Evolutionary conservation across 2,329 filamentous ascomycete species (phyloP).

Genomic region (Neonectria punicea): DNA sequence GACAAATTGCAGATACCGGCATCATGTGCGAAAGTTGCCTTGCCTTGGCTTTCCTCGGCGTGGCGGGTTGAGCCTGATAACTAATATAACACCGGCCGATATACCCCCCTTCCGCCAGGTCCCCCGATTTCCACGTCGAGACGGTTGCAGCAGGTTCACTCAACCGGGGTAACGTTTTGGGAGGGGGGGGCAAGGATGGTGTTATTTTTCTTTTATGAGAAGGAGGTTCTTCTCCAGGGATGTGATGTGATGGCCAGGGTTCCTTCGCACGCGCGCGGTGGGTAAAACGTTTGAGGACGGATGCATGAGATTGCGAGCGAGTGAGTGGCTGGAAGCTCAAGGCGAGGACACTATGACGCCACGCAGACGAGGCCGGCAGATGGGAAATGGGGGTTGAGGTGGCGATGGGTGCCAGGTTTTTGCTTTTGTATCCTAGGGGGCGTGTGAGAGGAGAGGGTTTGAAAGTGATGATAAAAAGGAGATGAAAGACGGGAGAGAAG

Average conservation of each 20-base stretch:
- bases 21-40: not conserved
- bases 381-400: no score
- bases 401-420: no score
- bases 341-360: no score
- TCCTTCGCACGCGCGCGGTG: not conserved
- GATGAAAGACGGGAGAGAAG: not conserved
- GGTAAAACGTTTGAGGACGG: not conserved
- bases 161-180: not conserved
- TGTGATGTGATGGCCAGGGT: no score
- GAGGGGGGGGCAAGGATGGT: no score
- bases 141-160: not conserved
- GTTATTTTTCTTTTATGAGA: no score
- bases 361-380: no score
- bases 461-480: no score
- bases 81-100: not conserved
- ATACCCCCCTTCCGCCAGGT: constrained; percentile 8
- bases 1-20: no score
- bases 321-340: no score
- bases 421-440: not conserved
- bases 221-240: no score
- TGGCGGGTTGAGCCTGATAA: not conserved
- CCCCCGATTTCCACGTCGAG: constrained; percentile 18
- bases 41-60: not conserved
- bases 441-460: not conserved
- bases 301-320: not conserved